Base-by-base conservation (phyloP, 306 rosid genomes). In the Trichosanthes cucumerina region DNA sequence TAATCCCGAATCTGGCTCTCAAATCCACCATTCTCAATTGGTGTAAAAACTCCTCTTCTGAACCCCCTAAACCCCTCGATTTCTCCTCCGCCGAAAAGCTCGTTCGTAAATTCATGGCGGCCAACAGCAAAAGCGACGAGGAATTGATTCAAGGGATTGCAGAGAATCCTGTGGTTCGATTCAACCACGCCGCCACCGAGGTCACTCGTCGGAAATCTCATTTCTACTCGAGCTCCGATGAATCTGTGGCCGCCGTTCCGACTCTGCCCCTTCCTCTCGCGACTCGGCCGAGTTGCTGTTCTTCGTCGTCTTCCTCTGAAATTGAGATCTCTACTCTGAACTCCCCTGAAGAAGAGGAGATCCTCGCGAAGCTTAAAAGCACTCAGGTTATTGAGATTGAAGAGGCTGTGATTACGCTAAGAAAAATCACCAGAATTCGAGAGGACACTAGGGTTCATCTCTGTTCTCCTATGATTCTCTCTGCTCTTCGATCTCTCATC, bases 1-100 rank as follows among this genome's bases (percentile, higher is more conserved):
- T 95, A 0, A 92, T 95, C 47, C 89, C 98, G 24, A 95, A 95
- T 78, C 89, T 92, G 0, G 96, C 97, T 34, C 89, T 92, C 39
- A 90, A 89, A 85, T 84, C 98, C 74, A 82, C 99, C 81, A 92
- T 95, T 56, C 72, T 82, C 72, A 86, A 83, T 77, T 95, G 97
- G 98, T 86, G 92, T 80, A 85, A 75, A 39, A 39, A 64, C 77
- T 86, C 84, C 19, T 77, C 85, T 4, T 13, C 62, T 10, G 78
- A 78, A 34, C 78, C 81, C 24, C 92, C 91, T 0, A 75, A 83
- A 21, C 84, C 89, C 5, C 85, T 79, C 12, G 86, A 83, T 52
- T 53, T 74, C 74, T 38, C 24, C 43, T 57, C 85, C 15, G 82
- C 86, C 1, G 87, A 86, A 58, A 86, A 83, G 83, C 83, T 87